These are phyloP conservation scores for Ophiorrhiza pumila DNA, from an alignment of 257 asterid species.

Conservation along the genomic window DNA sequence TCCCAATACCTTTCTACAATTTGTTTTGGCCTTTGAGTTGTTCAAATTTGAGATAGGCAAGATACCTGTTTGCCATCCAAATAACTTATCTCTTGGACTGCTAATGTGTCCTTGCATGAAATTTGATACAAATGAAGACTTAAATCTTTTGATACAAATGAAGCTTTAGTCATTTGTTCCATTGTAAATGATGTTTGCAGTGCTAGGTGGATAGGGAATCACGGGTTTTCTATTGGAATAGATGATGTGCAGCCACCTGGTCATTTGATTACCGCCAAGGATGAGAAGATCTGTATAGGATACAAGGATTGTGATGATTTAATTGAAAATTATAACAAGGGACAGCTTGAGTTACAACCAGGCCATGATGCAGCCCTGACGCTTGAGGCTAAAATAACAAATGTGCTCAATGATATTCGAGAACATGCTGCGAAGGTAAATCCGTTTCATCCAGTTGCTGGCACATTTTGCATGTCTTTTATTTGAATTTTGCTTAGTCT, in stretches of 20 bases:
- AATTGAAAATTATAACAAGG: constrained; percentile 59
- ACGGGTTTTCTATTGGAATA: constrained; percentile 96
- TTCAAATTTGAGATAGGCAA: background rate
- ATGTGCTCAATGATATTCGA: constrained; percentile 66
- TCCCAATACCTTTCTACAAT: background rate
- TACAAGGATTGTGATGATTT: constrained; percentile 53
- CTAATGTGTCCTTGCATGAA: background rate
- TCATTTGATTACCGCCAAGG: constrained; percentile 55
- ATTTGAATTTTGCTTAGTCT: background rate
- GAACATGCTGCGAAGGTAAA: constrained; percentile 68
- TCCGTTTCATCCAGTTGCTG: constrained; percentile 11
- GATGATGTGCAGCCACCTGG: constrained; percentile 85
- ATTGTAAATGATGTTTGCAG: constrained; percentile 35
- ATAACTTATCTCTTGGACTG: too few species aligned
- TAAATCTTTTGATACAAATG: background rate
- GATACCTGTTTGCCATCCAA: background rate
- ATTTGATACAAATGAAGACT: background rate
- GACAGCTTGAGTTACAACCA: constrained; percentile 70
- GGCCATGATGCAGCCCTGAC: constrained; percentile 88
- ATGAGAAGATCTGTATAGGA: constrained; percentile 46
- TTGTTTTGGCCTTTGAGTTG: background rate
- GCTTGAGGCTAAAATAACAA: constrained; percentile 77
- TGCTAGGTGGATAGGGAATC: constrained; percentile 99
- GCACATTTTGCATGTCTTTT: background rate
- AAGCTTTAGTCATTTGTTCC: background rate